Evolutionary conservation across 805 yeast genomes (phyloP), one percentile per base, ranked within the genome.

Genomic region (Wickerhamiella spandovensis): DNA sequence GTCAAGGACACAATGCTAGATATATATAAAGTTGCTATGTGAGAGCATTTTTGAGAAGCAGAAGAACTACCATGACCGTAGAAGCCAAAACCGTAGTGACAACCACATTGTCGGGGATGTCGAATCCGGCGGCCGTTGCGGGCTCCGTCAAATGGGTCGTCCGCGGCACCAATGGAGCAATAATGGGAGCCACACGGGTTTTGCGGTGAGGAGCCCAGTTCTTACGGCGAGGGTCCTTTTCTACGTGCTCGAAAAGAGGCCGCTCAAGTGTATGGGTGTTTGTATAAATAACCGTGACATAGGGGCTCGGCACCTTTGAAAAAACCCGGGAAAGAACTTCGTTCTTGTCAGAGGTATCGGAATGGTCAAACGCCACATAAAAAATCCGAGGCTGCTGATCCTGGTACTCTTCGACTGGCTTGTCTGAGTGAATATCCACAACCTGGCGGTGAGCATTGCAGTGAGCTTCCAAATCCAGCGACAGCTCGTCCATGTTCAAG

Each of bases 281-380:
- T 0, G 88, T 77, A 51, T 79, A 69, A 1, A 86, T 63, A 1
- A 88, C 66, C 1, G 87, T 70, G 50, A 73, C 74, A 53, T 77
- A 75, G 0, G 95, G 95, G 0, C 89, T 72, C 0, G 96, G 95
- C 12, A 84, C 63, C 49, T 76, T 78, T 37, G 84, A 74, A n/a
- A 84, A 54, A 3, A 84, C 71, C 18, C 71, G 70, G 48, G 82
- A 69, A 10, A 85, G 53, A 15, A 69, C 65, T 44, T 71, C 74
- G 55, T 76, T 43, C 41, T 51, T 51, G 24, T 50, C 50, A 10
- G 46, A 48, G 4, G 48, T 44, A 24, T 53, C 51, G n/a, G 46
- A 48, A 10, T 25, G 43, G 15, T 42, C 53, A 32, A 59, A 54
- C n/a, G 53, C 57, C 5, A 58, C 42, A 44, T 54, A 57, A 44